phyloP scores from a whole-genome alignment of 768 basidiomycete genomes.

The Suillus decipiens region DNA sequence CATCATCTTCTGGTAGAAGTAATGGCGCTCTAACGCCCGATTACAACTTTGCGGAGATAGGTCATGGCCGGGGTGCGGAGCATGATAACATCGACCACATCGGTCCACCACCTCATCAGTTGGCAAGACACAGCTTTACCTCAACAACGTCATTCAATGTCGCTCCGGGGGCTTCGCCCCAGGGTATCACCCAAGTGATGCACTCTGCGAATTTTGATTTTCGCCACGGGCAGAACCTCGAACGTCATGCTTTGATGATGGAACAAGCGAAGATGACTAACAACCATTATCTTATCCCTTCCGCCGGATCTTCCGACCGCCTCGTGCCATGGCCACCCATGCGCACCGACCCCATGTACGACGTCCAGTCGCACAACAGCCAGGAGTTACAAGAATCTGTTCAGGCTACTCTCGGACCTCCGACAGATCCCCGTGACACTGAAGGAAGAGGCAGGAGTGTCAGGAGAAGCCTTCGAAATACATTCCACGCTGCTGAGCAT shows the following conservation, averaged over 20 bases:
- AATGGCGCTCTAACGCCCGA: slow-evolving; percentile 71
- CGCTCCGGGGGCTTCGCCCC: slow-evolving; percentile 22
- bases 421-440: slow-evolving; percentile 32
- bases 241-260: slow-evolving; percentile 4
- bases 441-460: slow-evolving; percentile 60
- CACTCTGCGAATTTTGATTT: slow-evolving; percentile 33
- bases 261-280: slow-evolving; percentile 4
- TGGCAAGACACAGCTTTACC: slow-evolving; percentile 27
- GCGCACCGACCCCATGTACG: slow-evolving; percentile 38
- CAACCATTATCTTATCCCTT: slow-evolving; percentile 4
- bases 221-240: slow-evolving; percentile 17
- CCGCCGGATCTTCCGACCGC: slow-evolving; percentile 15
- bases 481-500: slow-evolving; percentile 69
- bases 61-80: slow-evolving; percentile 62
- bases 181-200: slow-evolving; percentile 38
- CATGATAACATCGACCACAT: slow-evolving; percentile 19
- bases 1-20: slow-evolving; percentile 40
- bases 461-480: slow-evolving; percentile 65
- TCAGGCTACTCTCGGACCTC: slow-evolving; percentile 32
- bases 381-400: slow-evolving; percentile 46
- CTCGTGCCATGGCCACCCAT: slow-evolving; percentile 44
- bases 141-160: slow-evolving; percentile 24
- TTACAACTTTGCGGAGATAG: slow-evolving; percentile 74
- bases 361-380: slow-evolving; percentile 34
- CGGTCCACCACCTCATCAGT: slow-evolving; percentile 18